Evolutionary conservation across 495 filamentous ascomycete species (phyloP), one percentile per base, ranked within the genome.

Genomic region (Trichodelitschia bisporula): DNA sequence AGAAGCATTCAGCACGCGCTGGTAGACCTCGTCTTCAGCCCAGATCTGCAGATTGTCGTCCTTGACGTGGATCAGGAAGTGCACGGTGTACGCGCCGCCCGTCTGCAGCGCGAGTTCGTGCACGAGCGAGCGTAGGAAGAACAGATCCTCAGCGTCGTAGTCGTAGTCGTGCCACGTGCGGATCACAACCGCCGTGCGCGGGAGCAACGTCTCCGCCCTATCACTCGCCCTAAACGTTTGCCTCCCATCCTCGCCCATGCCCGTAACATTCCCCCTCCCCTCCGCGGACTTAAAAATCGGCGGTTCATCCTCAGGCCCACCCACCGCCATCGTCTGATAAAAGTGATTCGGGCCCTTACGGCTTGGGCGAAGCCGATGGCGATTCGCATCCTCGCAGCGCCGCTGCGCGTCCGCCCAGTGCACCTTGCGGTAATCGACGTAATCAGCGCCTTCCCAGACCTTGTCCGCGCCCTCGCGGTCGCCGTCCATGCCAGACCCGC

Each of bases 401-500:
- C 63, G 55, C 38, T 90, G 80, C 3, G 60, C 69, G 17, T 66
- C 61, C 15, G 64, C 73, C 82, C 82, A 92, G 32, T 67, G 56
- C 15, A 86, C 59, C 2, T 55, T 55, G 20, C 63, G 58, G 50
- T 66, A 92, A 40, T 90, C 77, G 6, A 90, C 65, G 30, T 77
- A 43, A 3, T 37, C 36, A 11, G 43, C 40, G 10, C 64, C 64
- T 19, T 62, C 59, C 77, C 84, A 90, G 16, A 83, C 64, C 14
- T 56, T 54, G 26, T 79, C 72, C 14, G 62, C 58, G 1, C 77
- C 77, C 38, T 78, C 77, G 15, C 59, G 64, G 28, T 91, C 74
- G 19, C 77, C 78, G 37, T 79, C 62, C 42, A 84, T 51, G 6
- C 78, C 83, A 18, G 76, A 66, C 0, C 83, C 84, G 12, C 69